These are phyloP conservation scores for Pseudozyma tsukubaensis DNA, from an alignment of 1,284 basidiomycete species.

Conservation along the genomic window DNA sequence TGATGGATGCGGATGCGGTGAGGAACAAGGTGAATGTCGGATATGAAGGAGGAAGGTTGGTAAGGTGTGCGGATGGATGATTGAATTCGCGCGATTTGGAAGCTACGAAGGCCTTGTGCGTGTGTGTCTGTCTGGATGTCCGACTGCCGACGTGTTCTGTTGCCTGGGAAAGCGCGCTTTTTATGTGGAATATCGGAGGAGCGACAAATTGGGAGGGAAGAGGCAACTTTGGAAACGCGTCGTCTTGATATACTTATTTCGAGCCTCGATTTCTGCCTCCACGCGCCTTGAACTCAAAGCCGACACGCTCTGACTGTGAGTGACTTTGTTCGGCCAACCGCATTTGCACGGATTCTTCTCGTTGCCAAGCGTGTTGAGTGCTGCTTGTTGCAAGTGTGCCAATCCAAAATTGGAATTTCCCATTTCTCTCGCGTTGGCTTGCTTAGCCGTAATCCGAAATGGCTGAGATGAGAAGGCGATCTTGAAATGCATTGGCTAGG, in stretches of 20 bases:
- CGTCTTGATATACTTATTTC: conserved; percentile 30
- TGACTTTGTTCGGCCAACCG: neutral
- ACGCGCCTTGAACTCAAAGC: conserved; percentile 8
- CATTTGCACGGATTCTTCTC: neutral
- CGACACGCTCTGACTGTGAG: neutral
- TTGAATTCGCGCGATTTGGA: too few species aligned
- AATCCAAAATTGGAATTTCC: neutral
- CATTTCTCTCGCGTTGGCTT: neutral
- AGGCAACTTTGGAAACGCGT: conserved; percentile 30
- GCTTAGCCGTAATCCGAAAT: conserved; percentile 1
- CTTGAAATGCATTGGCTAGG: too few species aligned
- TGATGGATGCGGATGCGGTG: neutral
- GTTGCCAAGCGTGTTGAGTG: conserved; percentile 1
- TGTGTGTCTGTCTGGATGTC: conserved; percentile 15
- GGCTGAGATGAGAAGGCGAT: neutral
- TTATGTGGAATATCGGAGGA: conserved; percentile 7
- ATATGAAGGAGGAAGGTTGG: conserved; percentile 2
- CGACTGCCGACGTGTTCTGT: conserved; percentile 30
- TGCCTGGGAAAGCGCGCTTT: neutral
- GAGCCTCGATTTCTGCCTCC: conserved; percentile 5
- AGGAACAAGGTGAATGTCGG: neutral
- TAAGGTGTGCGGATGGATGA: conserved; percentile 14
- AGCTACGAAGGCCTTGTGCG: neutral
- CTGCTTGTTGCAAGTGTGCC: neutral
- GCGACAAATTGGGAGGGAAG: conserved; percentile 39